phyloP scores from a whole-genome alignment of 495 filamentous ascomycete genomes.

The Lasiosphaeriaceae sp. region DNA sequence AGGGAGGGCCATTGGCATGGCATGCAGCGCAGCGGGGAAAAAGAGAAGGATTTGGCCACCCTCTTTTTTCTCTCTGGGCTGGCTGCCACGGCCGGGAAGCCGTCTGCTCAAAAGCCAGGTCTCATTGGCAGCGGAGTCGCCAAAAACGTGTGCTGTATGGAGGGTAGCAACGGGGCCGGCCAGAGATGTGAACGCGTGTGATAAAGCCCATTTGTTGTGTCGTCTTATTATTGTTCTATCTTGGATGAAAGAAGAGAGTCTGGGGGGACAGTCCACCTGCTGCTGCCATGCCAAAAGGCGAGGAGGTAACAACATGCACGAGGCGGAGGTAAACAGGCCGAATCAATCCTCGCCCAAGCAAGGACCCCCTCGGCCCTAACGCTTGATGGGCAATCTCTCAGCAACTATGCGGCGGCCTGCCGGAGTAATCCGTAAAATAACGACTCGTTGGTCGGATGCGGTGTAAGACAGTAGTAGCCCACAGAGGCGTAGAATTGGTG shows the following conservation, averaged over 20 bases:
- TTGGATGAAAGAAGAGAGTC: too few relatives aligned
- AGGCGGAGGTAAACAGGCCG: neutral
- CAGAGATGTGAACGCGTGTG: slow-evolving; percentile 3
- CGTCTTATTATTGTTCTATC: neutral
- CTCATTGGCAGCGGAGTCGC: slow-evolving; percentile 9
- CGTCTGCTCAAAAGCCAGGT: slow-evolving; percentile 3
- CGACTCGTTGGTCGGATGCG: neutral
- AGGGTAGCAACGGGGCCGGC: slow-evolving; percentile 7
- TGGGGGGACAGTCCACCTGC: too few relatives aligned
- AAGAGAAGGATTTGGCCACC: slow-evolving; percentile 8
- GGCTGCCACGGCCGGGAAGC: neutral
- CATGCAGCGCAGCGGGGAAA: slow-evolving; percentile 8
- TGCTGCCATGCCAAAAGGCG: too few relatives aligned
- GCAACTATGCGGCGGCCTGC: too few relatives aligned
- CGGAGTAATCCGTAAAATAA: slow-evolving; percentile 1
- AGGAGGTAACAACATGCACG: too few relatives aligned
- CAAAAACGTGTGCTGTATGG: slow-evolving; percentile 2
- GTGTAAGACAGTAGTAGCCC: neutral
- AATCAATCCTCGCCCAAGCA: too few relatives aligned
- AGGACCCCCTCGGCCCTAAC: neutral
- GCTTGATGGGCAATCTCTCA: neutral
- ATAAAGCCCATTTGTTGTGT: neutral
- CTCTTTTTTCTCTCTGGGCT: neutral
- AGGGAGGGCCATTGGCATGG: too few relatives aligned
- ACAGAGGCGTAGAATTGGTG: too few relatives aligned